Percentiles rank a stretch among this genome's conserved stretches.
phyloP scores from a whole-genome alignment of 2,329 filamentous ascomycete species.

The Colletotrichum salicis region DNA sequence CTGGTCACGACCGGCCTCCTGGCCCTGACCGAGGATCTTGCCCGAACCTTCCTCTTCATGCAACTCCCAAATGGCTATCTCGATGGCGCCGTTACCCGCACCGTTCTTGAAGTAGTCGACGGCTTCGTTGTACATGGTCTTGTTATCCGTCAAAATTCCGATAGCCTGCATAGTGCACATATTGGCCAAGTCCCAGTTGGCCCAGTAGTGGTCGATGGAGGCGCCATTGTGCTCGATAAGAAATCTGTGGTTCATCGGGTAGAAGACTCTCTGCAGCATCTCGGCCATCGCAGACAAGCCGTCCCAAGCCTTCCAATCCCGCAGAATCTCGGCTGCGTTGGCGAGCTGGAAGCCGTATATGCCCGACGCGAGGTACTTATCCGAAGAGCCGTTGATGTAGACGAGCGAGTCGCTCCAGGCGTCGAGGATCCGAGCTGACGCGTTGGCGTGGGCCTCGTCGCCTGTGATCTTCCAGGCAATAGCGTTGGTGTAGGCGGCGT shows the following conservation, averaged over 20 bases:
- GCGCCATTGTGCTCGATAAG: conserved; percentile 49
- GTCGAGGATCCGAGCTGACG: conserved; percentile 49
- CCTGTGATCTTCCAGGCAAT: conserved; percentile 53
- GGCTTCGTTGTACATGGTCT: conserved; percentile 51
- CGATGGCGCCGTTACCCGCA: conserved; percentile 49
- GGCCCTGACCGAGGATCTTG: conserved; percentile 49
- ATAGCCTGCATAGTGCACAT: conserved; percentile 53
- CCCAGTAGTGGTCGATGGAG: conserved; percentile 48
- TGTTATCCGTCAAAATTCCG: conserved; percentile 54
- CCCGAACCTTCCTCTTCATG: conserved; percentile 43
- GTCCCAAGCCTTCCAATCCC: conserved; percentile 47
- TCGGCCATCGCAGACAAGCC: conserved; percentile 39
- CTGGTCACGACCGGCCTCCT: conserved; percentile 57
- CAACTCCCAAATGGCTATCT: conserved; percentile 45
- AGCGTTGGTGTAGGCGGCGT: conserved; percentile 52
- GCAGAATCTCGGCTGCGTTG: conserved; percentile 56
- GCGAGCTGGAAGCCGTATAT: conserved; percentile 59
- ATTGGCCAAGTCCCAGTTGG: conserved; percentile 59
- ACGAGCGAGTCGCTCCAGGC: conserved; percentile 50
- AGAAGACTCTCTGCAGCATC: conserved; percentile 51
- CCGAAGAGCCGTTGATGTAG: conserved; percentile 46
- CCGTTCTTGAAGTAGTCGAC: conserved; percentile 53
- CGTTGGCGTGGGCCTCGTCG: conserved; percentile 48
- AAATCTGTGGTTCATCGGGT: conserved; percentile 50
- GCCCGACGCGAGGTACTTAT: conserved; percentile 52